Conservation (phyloP, 176 grass and related monocot genomes). For the Ananas comosus region DNA sequence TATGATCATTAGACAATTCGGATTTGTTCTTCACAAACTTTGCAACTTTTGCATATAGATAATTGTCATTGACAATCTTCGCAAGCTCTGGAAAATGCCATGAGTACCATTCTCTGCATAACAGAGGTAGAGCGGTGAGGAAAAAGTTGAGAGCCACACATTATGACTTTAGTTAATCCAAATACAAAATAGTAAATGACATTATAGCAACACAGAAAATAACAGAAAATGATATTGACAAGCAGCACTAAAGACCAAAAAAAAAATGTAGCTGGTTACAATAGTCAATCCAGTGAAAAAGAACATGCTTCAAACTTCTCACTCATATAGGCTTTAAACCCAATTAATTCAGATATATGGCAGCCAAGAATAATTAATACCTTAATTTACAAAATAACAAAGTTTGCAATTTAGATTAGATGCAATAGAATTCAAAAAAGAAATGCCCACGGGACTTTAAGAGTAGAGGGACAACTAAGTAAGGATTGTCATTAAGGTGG, state of each 20-base stretch:
- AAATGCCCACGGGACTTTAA: not conserved
- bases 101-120: constrained; percentile 67
- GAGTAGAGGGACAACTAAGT: not conserved
- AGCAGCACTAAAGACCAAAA: too few species aligned
- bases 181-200: not conserved
- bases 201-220: not conserved
- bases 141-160: not conserved
- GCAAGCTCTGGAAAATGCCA: constrained; percentile 84
- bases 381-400: not conserved
- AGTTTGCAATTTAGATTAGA: not conserved
- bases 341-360: too few species aligned
- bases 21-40: constrained; percentile 62
- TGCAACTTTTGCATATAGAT: constrained; percentile 72
- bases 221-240: too few species aligned
- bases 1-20: constrained; percentile 54
- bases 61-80: constrained; percentile 86
- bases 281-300: too few species aligned
- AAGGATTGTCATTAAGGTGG: not conserved
- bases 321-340: too few species aligned
- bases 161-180: not conserved
- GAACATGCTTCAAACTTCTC: too few species aligned
- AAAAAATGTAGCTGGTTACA: too few species aligned
- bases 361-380: not conserved
- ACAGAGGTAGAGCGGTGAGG: not conserved
- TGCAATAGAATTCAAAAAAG: not conserved